Evolutionary conservation across 2,329 filamentous ascomycete species (phyloP).

Genomic region (Seiridium unicorne): DNA sequence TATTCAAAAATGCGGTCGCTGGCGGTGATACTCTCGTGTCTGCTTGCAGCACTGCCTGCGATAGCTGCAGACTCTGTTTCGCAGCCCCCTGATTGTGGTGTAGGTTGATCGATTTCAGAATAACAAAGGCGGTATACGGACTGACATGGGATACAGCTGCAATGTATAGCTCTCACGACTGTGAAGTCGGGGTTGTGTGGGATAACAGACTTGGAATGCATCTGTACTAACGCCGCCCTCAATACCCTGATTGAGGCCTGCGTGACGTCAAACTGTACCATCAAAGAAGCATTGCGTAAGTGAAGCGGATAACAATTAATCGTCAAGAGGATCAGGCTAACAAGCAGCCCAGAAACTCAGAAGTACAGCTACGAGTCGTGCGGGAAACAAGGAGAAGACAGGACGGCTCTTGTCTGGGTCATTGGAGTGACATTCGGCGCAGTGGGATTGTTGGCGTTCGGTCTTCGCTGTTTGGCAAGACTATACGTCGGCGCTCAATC

Average conservation of each 20-base stretch:
- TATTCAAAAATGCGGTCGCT: slow-evolving; percentile 4
- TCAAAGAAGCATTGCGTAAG: slow-evolving; percentile 23
- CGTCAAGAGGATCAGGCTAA: background rate
- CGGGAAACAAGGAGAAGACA: slow-evolving; percentile 22
- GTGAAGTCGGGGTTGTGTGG: background rate
- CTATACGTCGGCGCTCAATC: slow-evolving; percentile 20
- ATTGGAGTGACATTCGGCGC: slow-evolving; percentile 23
- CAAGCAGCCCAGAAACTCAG: slow-evolving; percentile 20
- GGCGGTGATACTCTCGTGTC: background rate
- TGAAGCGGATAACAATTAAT: background rate
- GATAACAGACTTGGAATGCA: slow-evolving; percentile 17
- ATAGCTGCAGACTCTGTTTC: background rate
- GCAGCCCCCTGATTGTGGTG: slow-evolving; percentile 4
- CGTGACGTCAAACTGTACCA: slow-evolving; percentile 21
- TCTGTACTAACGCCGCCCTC: slow-evolving; percentile 20
- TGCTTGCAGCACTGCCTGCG: background rate
- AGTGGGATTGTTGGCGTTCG: slow-evolving; percentile 26
- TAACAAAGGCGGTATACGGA: background rate
- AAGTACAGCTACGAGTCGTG: slow-evolving; percentile 17
- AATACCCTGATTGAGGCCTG: slow-evolving; percentile 21
- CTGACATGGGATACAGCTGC: background rate
- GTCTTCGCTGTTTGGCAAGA: slow-evolving; percentile 26
- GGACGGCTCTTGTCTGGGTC: slow-evolving; percentile 22
- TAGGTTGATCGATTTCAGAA: background rate
- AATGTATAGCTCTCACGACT: background rate